Base-by-base conservation (phyloP, 192 early-diverging fungal species). In the Entomortierella lignicola region DNA sequence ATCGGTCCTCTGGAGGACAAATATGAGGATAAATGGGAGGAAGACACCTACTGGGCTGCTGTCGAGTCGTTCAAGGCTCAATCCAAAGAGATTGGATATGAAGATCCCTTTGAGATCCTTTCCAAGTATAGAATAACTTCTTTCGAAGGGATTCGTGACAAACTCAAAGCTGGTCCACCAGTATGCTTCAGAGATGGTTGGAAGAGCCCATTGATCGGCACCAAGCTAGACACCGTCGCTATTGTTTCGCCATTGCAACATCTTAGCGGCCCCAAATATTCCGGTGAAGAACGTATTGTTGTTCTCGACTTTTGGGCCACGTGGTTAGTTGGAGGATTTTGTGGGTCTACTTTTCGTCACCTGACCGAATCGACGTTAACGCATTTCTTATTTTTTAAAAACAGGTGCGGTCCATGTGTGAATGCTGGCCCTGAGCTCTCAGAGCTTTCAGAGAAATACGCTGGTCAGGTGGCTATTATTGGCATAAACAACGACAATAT, bases 271-370 rank as follows among this genome's bases (percentile, higher is more conserved):
- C 62, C 34, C 25, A 30, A 55, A 6, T 79, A 60, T 26, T 23
- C 0, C 17, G 75, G 68, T 20, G n/a, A 55, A 4, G 74, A 79
- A 25, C 55, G 62, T 5, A 56, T 79, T 53, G 75, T 79, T 20
- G 68, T 66, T 20, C 58, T 79, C 3, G 75, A 79, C 63, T 79
- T 79, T 66, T 79, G 75, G 75, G 75, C 75, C 8, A 70, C 75
- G 0, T 70, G 68, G 75, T 70, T 69, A 62, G 50, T 0, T 3
- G 2, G n/a, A 44, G 31, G 41, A 13, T 10, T 39, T 59, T 20
- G 17, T 51, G n/a, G n/a, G n/a, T n/a, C n/a, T n/a, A n/a, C n/a
- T n/a, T n/a, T n/a, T n/a, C n/a, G n/a, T 12, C 37, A 32, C 8
- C 3, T 26, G 57, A 20, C 18, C 47, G 34, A 37, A 50, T n/a